A percentile compares a stretch with the other conserved stretches of the same genome.
Evolutionary conservation across 1,284 basidiomycete species (phyloP).

Genomic region (Meira nashicola): DNA sequence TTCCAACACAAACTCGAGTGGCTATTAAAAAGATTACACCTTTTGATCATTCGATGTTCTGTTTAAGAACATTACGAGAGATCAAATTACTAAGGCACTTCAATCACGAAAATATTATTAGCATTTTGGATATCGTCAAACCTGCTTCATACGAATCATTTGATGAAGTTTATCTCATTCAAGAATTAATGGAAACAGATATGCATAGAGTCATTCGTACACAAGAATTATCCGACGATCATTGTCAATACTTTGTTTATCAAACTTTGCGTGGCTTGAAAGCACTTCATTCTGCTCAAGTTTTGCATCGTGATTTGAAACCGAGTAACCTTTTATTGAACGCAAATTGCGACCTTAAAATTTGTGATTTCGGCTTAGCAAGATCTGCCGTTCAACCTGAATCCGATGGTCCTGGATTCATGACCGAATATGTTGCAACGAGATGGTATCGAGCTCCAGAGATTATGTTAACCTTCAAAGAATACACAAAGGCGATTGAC

Average conservation of each 20-base stretch:
- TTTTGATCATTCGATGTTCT: slow-evolving; percentile 53
- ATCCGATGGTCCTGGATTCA: slow-evolving; percentile 24
- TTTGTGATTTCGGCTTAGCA: slow-evolving; percentile 40
- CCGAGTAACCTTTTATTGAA: slow-evolving; percentile 92
- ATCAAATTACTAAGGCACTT: slow-evolving; percentile 51
- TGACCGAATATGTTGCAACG: slow-evolving; percentile 47
- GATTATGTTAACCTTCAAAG: slow-evolving; percentile 38
- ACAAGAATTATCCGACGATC: slow-evolving; percentile 61
- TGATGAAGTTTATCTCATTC: slow-evolving; percentile 51
- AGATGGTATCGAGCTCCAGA: slow-evolving; percentile 44
- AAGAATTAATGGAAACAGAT: slow-evolving; percentile 81
- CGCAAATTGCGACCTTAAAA: slow-evolving; percentile 80
- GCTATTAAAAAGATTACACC: slow-evolving; percentile 55
- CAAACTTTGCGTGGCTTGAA: slow-evolving; percentile 87
- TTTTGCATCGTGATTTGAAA: slow-evolving; percentile 91
- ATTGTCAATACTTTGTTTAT: slow-evolving; percentile 54
- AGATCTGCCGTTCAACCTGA: slow-evolving; percentile 19
- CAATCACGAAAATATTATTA: slow-evolving; percentile 40
- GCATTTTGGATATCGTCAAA: slow-evolving; percentile 34
- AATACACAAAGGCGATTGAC: slow-evolving; percentile 48
- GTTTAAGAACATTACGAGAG: slow-evolving; percentile 50
- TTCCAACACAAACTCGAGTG: slow-evolving; percentile 51
- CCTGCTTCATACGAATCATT: slow-evolving; percentile 25
- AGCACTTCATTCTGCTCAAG: slow-evolving; percentile 85
- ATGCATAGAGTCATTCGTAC: slow-evolving; percentile 81